Evolutionary conservation across 2,329 filamentous ascomycete genomes (phyloP).

Genomic region (Neonectria magnoliae): DNA sequence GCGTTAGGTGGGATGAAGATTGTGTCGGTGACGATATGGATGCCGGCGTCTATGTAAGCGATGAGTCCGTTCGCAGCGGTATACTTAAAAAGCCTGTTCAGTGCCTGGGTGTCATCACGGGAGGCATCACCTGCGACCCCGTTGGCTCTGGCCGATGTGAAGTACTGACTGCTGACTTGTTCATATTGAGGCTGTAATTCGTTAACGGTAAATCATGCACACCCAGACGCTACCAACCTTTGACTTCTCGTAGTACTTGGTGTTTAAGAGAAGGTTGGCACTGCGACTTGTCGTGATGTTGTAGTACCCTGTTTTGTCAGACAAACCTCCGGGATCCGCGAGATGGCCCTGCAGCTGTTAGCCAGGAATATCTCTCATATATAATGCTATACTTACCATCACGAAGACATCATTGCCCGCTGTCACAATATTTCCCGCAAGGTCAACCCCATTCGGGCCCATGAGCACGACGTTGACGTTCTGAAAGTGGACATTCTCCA

Average conservation of each 20-base stretch:
- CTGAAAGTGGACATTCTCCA: conserved; percentile 59
- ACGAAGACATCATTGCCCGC: conserved; percentile 34
- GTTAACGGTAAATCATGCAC: not conserved
- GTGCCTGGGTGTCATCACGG: conserved; percentile 77
- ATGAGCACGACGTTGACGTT: conserved; percentile 46
- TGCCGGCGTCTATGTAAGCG: conserved; percentile 69
- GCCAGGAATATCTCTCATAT: not conserved
- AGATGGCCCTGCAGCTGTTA: conserved; percentile 40
- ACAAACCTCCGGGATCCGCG: conserved; percentile 33
- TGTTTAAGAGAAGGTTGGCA: conserved; percentile 60
- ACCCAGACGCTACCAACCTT: conserved; percentile 52
- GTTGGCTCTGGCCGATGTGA: conserved; percentile 71
- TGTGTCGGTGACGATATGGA: conserved; percentile 69
- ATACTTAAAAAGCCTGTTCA: conserved; percentile 65
- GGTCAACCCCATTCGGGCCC: conserved; percentile 30
- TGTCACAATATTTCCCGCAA: conserved; percentile 25
- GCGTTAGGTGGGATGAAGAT: conserved; percentile 58
- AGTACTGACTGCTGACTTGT: conserved; percentile 63
- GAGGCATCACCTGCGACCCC: conserved; percentile 70
- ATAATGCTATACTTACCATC: conserved; percentile 33
- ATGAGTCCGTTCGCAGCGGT: conserved; percentile 63
- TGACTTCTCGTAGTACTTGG: conserved; percentile 74
- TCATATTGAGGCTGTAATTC: conserved; percentile 72
- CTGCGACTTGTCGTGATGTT: conserved; percentile 29
- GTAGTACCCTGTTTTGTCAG: conserved; percentile 38